Conservation (phyloP, 345 rosid genomes). For the Gossypium raimondii region DNA sequence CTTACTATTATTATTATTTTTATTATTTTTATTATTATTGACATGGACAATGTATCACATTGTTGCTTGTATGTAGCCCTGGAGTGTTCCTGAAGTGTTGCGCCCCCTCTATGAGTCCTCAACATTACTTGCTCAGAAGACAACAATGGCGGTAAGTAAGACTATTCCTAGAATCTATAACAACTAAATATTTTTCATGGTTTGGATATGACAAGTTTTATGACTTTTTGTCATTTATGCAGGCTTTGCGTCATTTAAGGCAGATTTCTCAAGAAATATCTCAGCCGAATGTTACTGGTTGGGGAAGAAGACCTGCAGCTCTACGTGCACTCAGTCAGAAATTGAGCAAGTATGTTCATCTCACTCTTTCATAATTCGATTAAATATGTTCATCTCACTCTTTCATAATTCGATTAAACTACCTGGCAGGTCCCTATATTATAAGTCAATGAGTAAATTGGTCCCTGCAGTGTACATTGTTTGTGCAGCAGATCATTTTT, state of each 20-base stretch:
- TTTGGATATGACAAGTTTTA: not conserved
- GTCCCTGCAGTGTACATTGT: not conserved
- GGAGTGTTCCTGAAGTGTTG: conserved; percentile 97
- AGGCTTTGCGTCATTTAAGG: conserved; percentile 92
- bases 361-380: not conserved
- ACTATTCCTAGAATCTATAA: not conserved
- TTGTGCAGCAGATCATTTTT: not conserved
- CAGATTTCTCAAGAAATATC: conserved; percentile 94
- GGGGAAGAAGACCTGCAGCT: conserved; percentile 97
- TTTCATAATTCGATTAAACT: not conserved
- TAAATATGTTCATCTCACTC: conserved; percentile 21
- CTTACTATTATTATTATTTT: conserved; percentile 5
- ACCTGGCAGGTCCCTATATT: not conserved
- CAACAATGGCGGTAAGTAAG: conserved; percentile 82
- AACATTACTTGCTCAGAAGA: conserved; percentile 83
- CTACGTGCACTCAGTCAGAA: conserved; percentile 85
- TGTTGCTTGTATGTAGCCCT: conserved; percentile 51
- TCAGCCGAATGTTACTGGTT: conserved; percentile 75
- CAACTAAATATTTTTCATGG: not conserved
- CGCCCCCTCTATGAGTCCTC: conserved; percentile 97
- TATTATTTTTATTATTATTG: not conserved
- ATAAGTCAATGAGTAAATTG: no score
- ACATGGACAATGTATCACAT: not conserved
- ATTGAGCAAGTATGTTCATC: conserved; percentile 65
- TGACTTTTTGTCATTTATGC: conserved; percentile 14